phyloP scores from a whole-genome alignment of 176 grass and related monocot genomes.

The Otatea glauca region DNA sequence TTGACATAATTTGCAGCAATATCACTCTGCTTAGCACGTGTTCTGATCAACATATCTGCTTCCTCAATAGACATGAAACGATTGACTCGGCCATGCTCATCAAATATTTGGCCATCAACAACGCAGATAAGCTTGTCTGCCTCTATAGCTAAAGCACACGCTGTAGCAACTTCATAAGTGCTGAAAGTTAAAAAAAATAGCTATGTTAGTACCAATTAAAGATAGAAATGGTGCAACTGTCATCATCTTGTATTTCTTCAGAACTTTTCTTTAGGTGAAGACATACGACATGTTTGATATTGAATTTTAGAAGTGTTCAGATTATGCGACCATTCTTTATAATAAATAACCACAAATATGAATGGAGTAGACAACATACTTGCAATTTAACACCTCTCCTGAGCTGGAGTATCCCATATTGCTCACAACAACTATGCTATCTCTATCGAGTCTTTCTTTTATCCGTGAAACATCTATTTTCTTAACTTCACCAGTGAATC shows the following conservation, averaged over 20 bases:
- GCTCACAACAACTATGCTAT: constrained; percentile 91
- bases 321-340: not conserved
- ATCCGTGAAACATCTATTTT: constrained; percentile 85
- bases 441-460: constrained; percentile 90
- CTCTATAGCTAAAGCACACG: constrained; percentile 88
- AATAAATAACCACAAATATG: constrained; percentile 33
- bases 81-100: constrained; percentile 71
- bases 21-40: constrained; percentile 80
- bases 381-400: constrained; percentile 95
- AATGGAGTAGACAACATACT: constrained; percentile 56
- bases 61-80: constrained; percentile 88
- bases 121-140: constrained; percentile 93
- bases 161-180: constrained; percentile 96
- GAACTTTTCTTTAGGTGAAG: not conserved
- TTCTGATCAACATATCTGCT: constrained; percentile 80
- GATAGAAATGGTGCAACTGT: constrained; percentile 20
- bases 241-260: not conserved
- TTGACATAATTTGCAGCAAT: constrained; percentile 92
- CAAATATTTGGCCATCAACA: constrained; percentile 84
- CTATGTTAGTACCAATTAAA: constrained; percentile 26
- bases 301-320: constrained; percentile 8
- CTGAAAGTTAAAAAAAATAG: constrained; percentile 50
- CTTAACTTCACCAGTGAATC: constrained; percentile 92
- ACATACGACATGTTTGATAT: not conserved
- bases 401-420: constrained; percentile 89